A percentile compares a stretch with the other conserved stretches of the same genome.
phyloP scores from a whole-genome alignment of 805 yeast species.

The Ogataea pignaliae region DNA sequence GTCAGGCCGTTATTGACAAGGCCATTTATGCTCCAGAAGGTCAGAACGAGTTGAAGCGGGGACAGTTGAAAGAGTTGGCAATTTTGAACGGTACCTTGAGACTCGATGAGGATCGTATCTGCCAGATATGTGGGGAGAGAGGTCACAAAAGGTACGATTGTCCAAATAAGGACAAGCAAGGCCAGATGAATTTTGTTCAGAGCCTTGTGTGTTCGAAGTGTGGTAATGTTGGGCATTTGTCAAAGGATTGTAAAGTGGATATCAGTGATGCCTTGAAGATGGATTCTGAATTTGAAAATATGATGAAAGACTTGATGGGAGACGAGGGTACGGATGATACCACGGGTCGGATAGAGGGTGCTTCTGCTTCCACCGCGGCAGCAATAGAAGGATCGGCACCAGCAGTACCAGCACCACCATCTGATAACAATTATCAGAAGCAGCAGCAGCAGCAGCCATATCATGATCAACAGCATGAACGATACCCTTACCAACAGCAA shows the following conservation, averaged over 20 bases:
- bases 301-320: slow-evolving; percentile 46
- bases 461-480: neutral
- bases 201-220: slow-evolving; percentile 70
- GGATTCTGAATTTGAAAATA: slow-evolving; percentile 46
- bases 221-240: slow-evolving; percentile 81
- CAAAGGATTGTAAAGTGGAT: slow-evolving; percentile 73
- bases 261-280: slow-evolving; percentile 24
- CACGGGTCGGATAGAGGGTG: neutral
- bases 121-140: slow-evolving; percentile 58
- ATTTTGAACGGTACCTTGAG: slow-evolving; percentile 90
- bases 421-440: neutral
- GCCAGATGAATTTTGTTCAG: slow-evolving; percentile 38
- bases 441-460: neutral
- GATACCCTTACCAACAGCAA: neutral
- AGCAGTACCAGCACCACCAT: neutral
- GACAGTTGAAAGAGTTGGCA: slow-evolving; percentile 88
- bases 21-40: slow-evolving; percentile 91
- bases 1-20: slow-evolving; percentile 71
- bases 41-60: slow-evolving; percentile 85
- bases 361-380: neutral
- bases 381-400: neutral
- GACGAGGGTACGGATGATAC: slow-evolving; percentile 8
- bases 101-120: slow-evolving; percentile 57
- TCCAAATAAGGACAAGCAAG: slow-evolving; percentile 41
- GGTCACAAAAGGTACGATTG: slow-evolving; percentile 67